Evolutionary conservation across 2,329 filamentous ascomycete species (phyloP).

Genomic region (Lecanosticta acicola): DNA sequence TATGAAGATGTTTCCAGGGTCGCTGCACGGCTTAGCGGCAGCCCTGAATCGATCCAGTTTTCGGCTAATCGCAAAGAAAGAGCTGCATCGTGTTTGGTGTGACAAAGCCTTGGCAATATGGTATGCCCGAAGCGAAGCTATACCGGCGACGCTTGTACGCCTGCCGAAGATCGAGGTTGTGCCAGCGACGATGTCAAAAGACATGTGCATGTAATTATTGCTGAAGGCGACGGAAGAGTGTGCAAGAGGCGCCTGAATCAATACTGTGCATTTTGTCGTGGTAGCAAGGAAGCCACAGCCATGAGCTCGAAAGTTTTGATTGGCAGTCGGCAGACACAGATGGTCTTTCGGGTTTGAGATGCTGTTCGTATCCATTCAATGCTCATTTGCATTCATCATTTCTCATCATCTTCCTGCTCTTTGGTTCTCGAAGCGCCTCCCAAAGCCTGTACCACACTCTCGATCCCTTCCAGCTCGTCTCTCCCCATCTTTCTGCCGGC

Average conservation of each 20-base stretch:
- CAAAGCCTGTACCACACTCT: slow-evolving; percentile 33
- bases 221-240: background rate
- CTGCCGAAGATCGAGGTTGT: background rate
- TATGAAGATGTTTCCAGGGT: no score
- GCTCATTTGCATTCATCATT: slow-evolving; percentile 1
- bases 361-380: no score
- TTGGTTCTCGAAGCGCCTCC: slow-evolving; percentile 17
- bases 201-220: background rate
- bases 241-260: background rate
- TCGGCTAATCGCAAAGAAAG: background rate
- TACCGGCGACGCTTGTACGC: background rate
- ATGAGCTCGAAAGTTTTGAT: no score
- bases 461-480: slow-evolving; percentile 36
- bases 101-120: slow-evolving; percentile 1
- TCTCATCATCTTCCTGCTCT: background rate
- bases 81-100: slow-evolving; percentile 3
- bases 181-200: slow-evolving; percentile 1
- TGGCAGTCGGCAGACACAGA: no score
- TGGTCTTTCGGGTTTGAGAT: no score
- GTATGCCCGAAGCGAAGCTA: background rate
- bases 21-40: no score
- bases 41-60: no score
- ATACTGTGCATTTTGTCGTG: no score
- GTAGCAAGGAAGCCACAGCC: no score
- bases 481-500: slow-evolving; percentile 24